A percentile compares a stretch with the other conserved stretches of the same genome.
These are phyloP conservation scores for Triticum urartu DNA, from an alignment of 176 grass and related monocot species.

Conservation along the genomic window DNA sequence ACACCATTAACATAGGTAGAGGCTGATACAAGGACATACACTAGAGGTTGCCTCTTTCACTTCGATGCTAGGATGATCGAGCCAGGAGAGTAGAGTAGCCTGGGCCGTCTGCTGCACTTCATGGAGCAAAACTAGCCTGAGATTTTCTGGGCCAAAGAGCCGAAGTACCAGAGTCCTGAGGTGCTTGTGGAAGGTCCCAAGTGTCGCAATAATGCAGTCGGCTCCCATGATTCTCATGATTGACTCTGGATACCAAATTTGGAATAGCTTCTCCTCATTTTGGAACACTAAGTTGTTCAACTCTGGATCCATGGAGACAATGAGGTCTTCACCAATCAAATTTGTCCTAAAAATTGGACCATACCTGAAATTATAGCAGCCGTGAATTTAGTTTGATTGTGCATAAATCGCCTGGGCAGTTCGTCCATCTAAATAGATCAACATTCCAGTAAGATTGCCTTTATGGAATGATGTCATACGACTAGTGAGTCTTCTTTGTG, in stretches of 20 bases:
- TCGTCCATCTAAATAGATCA: too few relatives aligned
- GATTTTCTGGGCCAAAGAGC: constrained; percentile 43
- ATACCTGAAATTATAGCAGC: constrained; percentile 11
- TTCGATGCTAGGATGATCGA: constrained; percentile 10
- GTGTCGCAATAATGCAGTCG: constrained; percentile 20
- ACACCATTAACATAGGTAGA: too few relatives aligned
- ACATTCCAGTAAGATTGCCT: too few relatives aligned
- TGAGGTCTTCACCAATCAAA: constrained; percentile 34
- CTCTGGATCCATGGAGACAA: constrained; percentile 37
- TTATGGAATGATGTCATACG: too few relatives aligned
- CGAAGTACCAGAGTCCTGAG: constrained; percentile 32
- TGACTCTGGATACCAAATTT: constrained; percentile 49
- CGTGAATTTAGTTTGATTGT: too few relatives aligned
- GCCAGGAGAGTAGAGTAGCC: constrained; percentile 41
- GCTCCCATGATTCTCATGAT: constrained; percentile 49
- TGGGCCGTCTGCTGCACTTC: constrained; percentile 27
- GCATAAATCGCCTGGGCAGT: too few relatives aligned
- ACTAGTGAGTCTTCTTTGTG: too few relatives aligned
- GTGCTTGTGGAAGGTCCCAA: constrained; percentile 51
- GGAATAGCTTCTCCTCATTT: constrained; percentile 49
- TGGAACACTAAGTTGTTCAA: constrained; percentile 37
- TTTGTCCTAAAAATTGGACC: constrained; percentile 51
- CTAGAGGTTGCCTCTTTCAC: constrained; percentile 42
- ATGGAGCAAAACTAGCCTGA: constrained; percentile 23
- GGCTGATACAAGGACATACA: neutral